These are phyloP conservation scores for Amylostereum areolatum DNA, from an alignment of 1,284 basidiomycete genomes.

Conservation along the genomic window DNA sequence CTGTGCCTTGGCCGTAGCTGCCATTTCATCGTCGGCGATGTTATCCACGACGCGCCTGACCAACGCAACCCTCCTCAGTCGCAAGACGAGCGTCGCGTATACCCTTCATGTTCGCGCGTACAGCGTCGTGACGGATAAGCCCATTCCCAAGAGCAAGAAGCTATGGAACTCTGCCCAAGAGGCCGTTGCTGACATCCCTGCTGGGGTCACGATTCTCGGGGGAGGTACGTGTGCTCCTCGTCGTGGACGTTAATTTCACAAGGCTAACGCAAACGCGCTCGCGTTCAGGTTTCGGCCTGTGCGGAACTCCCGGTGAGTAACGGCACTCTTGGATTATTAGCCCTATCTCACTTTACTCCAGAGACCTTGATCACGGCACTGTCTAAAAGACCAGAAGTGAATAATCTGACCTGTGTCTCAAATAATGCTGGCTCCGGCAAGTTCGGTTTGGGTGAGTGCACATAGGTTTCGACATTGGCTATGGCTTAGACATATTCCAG, in stretches of 20 bases:
- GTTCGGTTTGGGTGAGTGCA: constrained; percentile 67
- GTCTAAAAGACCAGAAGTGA: constrained; percentile 65
- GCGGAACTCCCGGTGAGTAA: constrained; percentile 63
- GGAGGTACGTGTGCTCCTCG: constrained; percentile 63
- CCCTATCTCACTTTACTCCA: constrained; percentile 5
- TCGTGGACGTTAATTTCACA: no score
- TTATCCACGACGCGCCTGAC: no score
- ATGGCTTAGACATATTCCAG: constrained; percentile 31
- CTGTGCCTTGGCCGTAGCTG: no score
- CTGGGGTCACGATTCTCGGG: constrained; percentile 67
- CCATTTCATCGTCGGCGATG: no score
- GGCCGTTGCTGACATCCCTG: constrained; percentile 50
- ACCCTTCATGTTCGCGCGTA: constrained; percentile 13
- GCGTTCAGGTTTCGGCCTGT: constrained; percentile 67
- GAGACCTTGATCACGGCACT: constrained; percentile 87
- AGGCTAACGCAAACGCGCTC: no score
- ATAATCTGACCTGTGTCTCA: constrained; percentile 76
- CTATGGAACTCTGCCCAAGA: constrained; percentile 49
- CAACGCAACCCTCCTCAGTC: no score
- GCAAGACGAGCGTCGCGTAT: no score
- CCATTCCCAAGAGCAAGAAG: constrained; percentile 36
- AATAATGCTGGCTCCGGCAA: constrained; percentile 86
- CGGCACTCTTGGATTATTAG: neutral
- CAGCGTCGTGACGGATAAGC: constrained; percentile 19
- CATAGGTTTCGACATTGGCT: neutral